phyloP scores from a whole-genome alignment of 1,139 yeast species.

The Kazachstania sp. region DNA sequence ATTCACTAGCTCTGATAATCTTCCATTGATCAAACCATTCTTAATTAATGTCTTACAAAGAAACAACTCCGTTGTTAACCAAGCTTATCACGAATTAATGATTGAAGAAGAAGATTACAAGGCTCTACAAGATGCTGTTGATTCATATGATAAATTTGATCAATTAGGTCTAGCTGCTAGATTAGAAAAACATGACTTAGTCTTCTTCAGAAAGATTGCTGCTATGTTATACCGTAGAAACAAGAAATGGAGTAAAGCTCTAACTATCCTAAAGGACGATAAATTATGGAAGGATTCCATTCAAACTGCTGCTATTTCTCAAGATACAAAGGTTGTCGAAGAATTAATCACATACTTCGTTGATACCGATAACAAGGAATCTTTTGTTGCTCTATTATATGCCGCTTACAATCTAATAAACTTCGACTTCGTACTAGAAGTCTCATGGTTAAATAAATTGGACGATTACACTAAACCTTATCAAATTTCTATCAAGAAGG shows the following conservation, averaged over 20 bases:
- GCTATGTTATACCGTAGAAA: slow-evolving; percentile 90
- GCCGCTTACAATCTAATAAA: slow-evolving; percentile 74
- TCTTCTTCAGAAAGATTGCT: slow-evolving; percentile 92
- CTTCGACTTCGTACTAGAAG: slow-evolving; percentile 77
- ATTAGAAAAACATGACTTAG: slow-evolving; percentile 80
- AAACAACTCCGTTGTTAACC: slow-evolving; percentile 84
- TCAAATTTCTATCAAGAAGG: slow-evolving; percentile 72
- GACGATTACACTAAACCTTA: slow-evolving; percentile 83
- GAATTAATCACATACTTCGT: slow-evolving; percentile 87
- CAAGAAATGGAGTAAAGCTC: slow-evolving; percentile 87
- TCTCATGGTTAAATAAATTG: slow-evolving; percentile 84
- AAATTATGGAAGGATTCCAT: slow-evolving; percentile 93
- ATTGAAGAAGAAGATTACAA: slow-evolving; percentile 96
- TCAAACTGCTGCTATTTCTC: slow-evolving; percentile 82
- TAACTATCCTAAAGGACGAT: slow-evolving; percentile 81
- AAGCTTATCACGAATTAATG: slow-evolving; percentile 89
- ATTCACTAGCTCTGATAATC: slow-evolving; percentile 89
- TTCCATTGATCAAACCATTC: slow-evolving; percentile 93
- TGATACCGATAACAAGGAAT: slow-evolving; percentile 94
- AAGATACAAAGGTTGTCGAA: slow-evolving; percentile 72
- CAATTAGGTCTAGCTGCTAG: slow-evolving; percentile 87
- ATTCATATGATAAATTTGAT: slow-evolving; percentile 83
- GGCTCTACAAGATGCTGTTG: slow-evolving; percentile 79
- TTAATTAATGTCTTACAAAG: slow-evolving; percentile 83
- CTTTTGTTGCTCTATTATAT: slow-evolving; percentile 84